A percentile compares a stretch with the other conserved stretches of the same genome.
phyloP scores from a whole-genome alignment of 768 basidiomycete genomes.

The Phylloporus scabripes region DNA sequence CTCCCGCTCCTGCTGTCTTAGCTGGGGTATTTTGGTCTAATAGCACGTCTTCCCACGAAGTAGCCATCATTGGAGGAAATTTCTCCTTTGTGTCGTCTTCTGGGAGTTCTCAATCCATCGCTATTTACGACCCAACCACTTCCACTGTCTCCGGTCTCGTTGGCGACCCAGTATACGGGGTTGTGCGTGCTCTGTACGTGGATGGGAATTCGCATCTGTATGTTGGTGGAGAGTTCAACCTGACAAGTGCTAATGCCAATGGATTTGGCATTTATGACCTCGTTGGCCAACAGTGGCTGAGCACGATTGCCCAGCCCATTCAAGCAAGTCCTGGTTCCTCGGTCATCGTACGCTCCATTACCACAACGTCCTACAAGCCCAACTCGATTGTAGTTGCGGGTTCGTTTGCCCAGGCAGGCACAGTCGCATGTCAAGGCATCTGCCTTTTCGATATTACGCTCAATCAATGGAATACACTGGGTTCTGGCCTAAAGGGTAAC shows the following conservation, averaged over 20 bases:
- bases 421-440: constrained; percentile 66
- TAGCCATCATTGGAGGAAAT: constrained; percentile 85
- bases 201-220: constrained; percentile 57
- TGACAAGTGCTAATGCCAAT: constrained; percentile 50
- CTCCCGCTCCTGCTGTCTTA: constrained; percentile 74
- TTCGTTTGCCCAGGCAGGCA: constrained; percentile 77
- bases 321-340: constrained; percentile 46
- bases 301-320: constrained; percentile 53
- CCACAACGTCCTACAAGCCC: constrained; percentile 51
- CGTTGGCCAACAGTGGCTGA: constrained; percentile 53
- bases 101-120: constrained; percentile 48
- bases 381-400: constrained; percentile 78
- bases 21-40: constrained; percentile 91
- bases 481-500: constrained; percentile 76
- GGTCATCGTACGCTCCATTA: constrained; percentile 70
- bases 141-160: constrained; percentile 47
- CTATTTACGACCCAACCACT: constrained; percentile 59
- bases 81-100: constrained; percentile 57
- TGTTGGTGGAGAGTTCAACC: constrained; percentile 80
- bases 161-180: constrained; percentile 65
- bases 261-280: constrained; percentile 84
- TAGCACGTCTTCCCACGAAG: constrained; percentile 52
- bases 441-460: constrained; percentile 65
- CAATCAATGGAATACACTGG: constrained; percentile 79
- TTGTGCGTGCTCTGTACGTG: constrained; percentile 72